Evolutionary conservation across 2,329 filamentous ascomycete species (phyloP).

Genomic region (Falciphora oryzae): DNA sequence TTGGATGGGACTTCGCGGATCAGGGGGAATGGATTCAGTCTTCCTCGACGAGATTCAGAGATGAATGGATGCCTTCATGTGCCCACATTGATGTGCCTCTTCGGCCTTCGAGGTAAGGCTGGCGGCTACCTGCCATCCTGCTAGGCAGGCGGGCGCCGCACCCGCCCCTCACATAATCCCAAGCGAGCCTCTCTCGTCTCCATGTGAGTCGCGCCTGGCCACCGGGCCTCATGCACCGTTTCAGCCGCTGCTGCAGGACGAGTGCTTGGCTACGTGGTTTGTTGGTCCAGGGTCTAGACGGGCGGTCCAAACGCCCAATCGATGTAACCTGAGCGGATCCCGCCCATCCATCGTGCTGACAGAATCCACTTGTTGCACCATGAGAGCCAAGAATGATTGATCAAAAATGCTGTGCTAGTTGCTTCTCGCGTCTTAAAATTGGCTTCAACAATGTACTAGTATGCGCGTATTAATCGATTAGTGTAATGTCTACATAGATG

Average conservation of each 20-base stretch:
- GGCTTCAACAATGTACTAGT: no score
- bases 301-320: no score
- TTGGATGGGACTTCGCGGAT: no score
- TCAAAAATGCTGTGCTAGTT: no score
- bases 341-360: neutral
- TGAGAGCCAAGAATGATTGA: no score
- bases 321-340: neutral
- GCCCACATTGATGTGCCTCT: neutral
- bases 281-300: neutral
- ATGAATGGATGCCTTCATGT: neutral
- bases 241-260: neutral
- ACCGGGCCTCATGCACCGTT: neutral
- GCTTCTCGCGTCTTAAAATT: no score
- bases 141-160: neutral
- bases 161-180: no score
- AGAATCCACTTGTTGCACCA: no score
- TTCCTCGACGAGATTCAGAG: no score
- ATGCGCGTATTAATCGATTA: neutral
- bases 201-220: no score
- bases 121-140: no score
- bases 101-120: neutral
- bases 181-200: neutral
- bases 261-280: neutral
- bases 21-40: neutral
- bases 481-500: neutral